A percentile compares a stretch with the other conserved stretches of the same genome.
phyloP scores from a whole-genome alignment of 768 basidiomycete genomes.

The Auriscalpium vulgare region DNA sequence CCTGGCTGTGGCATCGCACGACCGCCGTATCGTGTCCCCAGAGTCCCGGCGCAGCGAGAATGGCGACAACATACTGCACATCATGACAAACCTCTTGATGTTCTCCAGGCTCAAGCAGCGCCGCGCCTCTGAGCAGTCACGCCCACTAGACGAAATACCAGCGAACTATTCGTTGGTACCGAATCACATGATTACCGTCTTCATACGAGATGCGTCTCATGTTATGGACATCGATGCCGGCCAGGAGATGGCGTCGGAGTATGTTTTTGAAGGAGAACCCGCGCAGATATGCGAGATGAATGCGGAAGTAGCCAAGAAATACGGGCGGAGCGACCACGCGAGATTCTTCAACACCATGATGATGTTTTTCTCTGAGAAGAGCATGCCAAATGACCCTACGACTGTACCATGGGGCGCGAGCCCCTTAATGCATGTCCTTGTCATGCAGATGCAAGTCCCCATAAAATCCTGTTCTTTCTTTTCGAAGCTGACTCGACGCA shows the following conservation, averaged over 20 bases:
- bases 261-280: constrained; percentile 10
- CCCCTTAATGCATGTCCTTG: constrained; percentile 7
- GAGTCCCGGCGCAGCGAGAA: constrained; percentile 39
- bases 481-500: constrained; percentile 15
- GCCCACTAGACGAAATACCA: constrained; percentile 37
- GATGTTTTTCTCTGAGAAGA: constrained; percentile 5
- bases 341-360: constrained; percentile 13
- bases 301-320: constrained; percentile 9
- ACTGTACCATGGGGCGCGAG: constrained; percentile 6
- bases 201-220: constrained; percentile 13
- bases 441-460: constrained; percentile 21
- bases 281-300: constrained; percentile 9
- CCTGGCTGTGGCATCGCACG: constrained; percentile 53
- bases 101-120: constrained; percentile 44
- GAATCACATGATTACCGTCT: constrained; percentile 20
- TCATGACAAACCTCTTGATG: constrained; percentile 71
- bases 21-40: constrained; percentile 33
- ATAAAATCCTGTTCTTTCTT: not conserved
- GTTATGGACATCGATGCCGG: constrained; percentile 6
- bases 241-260: constrained; percentile 11
- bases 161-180: constrained; percentile 48
- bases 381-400: not conserved
- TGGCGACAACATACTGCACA: constrained; percentile 54
- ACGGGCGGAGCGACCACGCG: constrained; percentile 9
- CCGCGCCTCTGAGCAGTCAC: constrained; percentile 38